A percentile compares a stretch with the other conserved stretches of the same genome.
phyloP scores from a whole-genome alignment of 2,329 filamentous ascomycete species.

The Colletotrichum tropicale region DNA sequence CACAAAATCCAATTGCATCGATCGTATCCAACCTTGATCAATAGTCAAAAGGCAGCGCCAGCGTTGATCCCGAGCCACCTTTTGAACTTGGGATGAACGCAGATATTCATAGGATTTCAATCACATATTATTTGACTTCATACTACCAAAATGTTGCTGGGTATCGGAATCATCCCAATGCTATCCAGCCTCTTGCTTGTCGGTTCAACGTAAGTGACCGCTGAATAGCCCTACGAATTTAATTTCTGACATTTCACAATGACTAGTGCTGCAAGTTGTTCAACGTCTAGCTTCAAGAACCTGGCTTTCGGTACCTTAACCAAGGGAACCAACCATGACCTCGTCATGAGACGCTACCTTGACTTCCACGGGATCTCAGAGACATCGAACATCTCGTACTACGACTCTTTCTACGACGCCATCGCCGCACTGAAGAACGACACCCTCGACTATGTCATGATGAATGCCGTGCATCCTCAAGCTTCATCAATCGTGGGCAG shows the following conservation, averaged over 20 bases:
- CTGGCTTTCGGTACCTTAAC: background rate
- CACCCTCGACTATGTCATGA: background rate
- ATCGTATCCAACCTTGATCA: background rate
- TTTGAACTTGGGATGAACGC: background rate
- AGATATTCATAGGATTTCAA: no score
- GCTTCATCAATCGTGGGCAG: background rate
- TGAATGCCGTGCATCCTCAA: background rate
- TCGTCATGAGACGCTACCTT: background rate
- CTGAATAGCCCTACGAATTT: no score
- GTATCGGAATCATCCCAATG: background rate
- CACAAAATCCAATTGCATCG: background rate
- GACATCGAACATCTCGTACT: background rate
- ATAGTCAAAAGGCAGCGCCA: background rate
- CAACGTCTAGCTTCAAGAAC: background rate
- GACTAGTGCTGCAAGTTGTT: background rate
- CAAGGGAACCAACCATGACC: background rate
- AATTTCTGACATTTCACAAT: background rate
- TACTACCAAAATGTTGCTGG: no score
- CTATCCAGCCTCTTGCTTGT: background rate
- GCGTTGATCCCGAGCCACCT: background rate
- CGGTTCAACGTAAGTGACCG: background rate
- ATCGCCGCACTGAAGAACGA: background rate
- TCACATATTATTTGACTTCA: no score
- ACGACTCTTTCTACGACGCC: background rate
- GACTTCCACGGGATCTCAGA: background rate